phyloP scores from a whole-genome alignment of 1,284 basidiomycete genomes.

The Erythrobasidium hasegawianum region DNA sequence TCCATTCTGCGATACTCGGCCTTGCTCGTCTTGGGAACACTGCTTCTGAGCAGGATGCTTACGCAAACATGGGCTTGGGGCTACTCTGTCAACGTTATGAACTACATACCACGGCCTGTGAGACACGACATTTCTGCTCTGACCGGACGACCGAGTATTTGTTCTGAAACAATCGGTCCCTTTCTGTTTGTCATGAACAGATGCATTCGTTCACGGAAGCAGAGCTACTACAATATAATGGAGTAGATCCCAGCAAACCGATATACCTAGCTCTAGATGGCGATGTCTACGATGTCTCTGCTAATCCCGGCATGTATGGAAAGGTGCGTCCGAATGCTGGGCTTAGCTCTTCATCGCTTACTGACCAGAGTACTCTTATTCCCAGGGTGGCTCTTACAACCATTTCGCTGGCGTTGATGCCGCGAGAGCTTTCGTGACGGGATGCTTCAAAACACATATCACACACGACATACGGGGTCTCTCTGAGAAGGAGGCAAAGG shows the following conservation, averaged over 20 bases:
- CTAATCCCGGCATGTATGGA: constrained; percentile 74
- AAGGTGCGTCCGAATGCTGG: constrained; percentile 8
- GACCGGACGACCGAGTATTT: not conserved
- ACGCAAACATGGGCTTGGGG: constrained; percentile 77
- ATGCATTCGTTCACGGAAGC: constrained; percentile 69
- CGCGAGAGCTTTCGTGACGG: constrained; percentile 82
- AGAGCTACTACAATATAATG: constrained; percentile 69
- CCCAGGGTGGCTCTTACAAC: constrained; percentile 75
- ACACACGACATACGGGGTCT: constrained; percentile 86
- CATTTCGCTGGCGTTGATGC: constrained; percentile 83
- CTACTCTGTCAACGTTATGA: constrained; percentile 52
- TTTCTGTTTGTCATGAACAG: constrained; percentile 49
- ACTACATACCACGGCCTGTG: constrained; percentile 24
- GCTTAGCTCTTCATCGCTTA: not conserved
- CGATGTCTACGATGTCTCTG: constrained; percentile 85
- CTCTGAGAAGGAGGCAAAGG: constrained; percentile 64
- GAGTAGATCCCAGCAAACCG: constrained; percentile 63
- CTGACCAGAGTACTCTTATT: not conserved
- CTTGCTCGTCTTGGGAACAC: constrained; percentile 55
- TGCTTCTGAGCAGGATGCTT: constrained; percentile 70
- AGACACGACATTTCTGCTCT: not conserved
- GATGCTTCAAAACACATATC: constrained; percentile 79
- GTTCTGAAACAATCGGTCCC: not conserved
- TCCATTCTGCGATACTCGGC: constrained; percentile 17
- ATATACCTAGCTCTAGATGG: constrained; percentile 87